Percentiles rank a stretch among this genome's conserved stretches.
These are phyloP conservation scores for Lentinula guzmanii DNA, from an alignment of 768 basidiomycete genomes.

Conservation along the genomic window DNA sequence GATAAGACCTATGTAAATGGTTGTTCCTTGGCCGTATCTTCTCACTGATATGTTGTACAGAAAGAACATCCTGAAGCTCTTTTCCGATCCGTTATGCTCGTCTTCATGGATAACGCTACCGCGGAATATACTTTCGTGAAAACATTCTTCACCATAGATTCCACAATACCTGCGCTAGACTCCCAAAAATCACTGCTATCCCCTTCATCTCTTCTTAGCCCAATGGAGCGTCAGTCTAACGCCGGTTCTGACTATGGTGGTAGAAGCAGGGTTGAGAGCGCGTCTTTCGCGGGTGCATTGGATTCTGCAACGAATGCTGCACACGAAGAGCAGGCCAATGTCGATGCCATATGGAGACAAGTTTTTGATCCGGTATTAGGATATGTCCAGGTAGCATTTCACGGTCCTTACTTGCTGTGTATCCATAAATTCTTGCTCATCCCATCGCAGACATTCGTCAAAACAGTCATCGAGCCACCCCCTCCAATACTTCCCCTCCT, in stretches of 20 bases:
- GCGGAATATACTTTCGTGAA: constrained; percentile 88
- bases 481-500: constrained; percentile 76
- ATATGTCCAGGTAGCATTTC: constrained; percentile 61
- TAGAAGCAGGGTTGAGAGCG: constrained; percentile 23
- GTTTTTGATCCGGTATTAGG: constrained; percentile 88
- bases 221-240: constrained; percentile 32
- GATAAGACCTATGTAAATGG: constrained; percentile 78
- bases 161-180: constrained; percentile 27
- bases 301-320: constrained; percentile 27
- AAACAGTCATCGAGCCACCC: constrained; percentile 60
- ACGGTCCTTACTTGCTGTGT: neutral
- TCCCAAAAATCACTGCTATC: constrained; percentile 28
- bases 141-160: constrained; percentile 64
- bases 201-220: constrained; percentile 35
- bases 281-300: constrained; percentile 27
- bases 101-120: constrained; percentile 92
- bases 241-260: constrained; percentile 48
- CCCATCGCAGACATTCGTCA: constrained; percentile 54
- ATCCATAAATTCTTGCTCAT: neutral
- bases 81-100: constrained; percentile 78
- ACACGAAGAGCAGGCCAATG: constrained; percentile 55
- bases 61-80: constrained; percentile 81
- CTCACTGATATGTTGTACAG: constrained; percentile 30
- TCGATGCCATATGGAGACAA: constrained; percentile 81
- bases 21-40: neutral